Base-by-base conservation (phyloP, 2,329 filamentous ascomycete genomes). In the Ceratocystis papillata region DNA sequence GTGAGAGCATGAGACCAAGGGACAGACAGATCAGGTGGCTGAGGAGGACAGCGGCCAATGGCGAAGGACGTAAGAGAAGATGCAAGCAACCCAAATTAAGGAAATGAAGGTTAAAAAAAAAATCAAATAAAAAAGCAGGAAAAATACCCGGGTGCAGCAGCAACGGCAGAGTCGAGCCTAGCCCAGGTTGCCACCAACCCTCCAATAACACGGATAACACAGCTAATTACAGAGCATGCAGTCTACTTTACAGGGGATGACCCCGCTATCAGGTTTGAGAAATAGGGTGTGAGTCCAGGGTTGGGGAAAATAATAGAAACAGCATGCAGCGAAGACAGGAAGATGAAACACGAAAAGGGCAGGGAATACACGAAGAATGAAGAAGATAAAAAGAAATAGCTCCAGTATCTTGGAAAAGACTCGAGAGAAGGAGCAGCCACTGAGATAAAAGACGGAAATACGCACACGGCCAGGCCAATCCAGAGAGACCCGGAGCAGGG, bases 291-390 rank as follows among this genome's bases (percentile, higher is more conserved):
- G 48, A 50, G n/a, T 20, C 5, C n/a, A 22, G 25, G 53, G 53
- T 5, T 57, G 20, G 22, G 53, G 15, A 33, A 5, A 55, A 28
- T 15, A 28, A 25, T 20, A 57, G n/a, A 33, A 57, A 17, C 15
- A 22, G 53, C 53, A 30, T 33, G 53, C 53, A 57, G 30, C 64
- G 22, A 37, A 64, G 41, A 30, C 53, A n/a, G 33, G 20, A 63
- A 66, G 45, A 57, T 65, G 55, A 57, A 53, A 57, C 62, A 7
- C 64, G 41, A 33, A 28, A 20, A 22, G 46, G 57, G 20, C 20
- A 25, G 15, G 30, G 30, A 62, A 37, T 60, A 55, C 8, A 41
- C 25, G 33, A 37, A 33, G 45, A 41, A 15, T 15, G 20, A 5
- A 20, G 48, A 12, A 50, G n/a, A 22, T 10, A n/a, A 8, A 50